Percentiles rank a stretch among this genome's conserved stretches.
These are phyloP conservation scores for Labyrinthula sp. DNA, from an alignment of 352 stramenopile species.

Conservation along the genomic window DNA sequence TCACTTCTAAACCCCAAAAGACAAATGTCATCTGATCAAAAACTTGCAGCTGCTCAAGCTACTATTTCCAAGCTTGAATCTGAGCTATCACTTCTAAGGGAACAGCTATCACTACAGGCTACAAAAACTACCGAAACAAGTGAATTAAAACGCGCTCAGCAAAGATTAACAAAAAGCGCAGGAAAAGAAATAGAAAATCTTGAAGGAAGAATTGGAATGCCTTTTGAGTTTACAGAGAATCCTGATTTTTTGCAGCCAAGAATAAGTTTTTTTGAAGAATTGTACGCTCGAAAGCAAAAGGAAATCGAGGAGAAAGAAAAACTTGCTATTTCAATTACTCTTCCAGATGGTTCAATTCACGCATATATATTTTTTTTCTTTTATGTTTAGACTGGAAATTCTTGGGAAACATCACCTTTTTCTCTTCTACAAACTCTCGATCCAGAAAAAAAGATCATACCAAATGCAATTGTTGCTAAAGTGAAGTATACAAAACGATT, in stretches of 20 bases:
- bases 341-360: constrained; percentile 87
- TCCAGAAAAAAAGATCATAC: no score
- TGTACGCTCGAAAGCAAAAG: constrained; percentile 39
- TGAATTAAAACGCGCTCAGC: constrained; percentile 3
- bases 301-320: constrained; percentile 53
- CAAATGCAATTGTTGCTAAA: no score
- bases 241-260: constrained; percentile 16
- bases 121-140: constrained; percentile 19
- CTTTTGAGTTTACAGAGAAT: constrained; percentile 34
- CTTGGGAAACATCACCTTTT: constrained; percentile 83
- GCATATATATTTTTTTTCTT: no score
- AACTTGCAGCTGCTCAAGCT: no score
- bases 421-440: no score
- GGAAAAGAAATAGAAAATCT: constrained; percentile 27
- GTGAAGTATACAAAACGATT: constrained; percentile 39
- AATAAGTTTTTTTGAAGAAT: constrained; percentile 8
- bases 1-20: no score
- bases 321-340: constrained; percentile 74
- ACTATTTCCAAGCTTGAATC: no score
- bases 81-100: no score
- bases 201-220: constrained; percentile 36
- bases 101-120: no score
- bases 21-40: no score
- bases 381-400: constrained; percentile 60
- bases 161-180: constrained; percentile 11